Percentiles rank a stretch among this genome's conserved stretches.
Conservation (phyloP, 2,329 filamentous ascomycete species). For the Dothistroma septosporum region DNA sequence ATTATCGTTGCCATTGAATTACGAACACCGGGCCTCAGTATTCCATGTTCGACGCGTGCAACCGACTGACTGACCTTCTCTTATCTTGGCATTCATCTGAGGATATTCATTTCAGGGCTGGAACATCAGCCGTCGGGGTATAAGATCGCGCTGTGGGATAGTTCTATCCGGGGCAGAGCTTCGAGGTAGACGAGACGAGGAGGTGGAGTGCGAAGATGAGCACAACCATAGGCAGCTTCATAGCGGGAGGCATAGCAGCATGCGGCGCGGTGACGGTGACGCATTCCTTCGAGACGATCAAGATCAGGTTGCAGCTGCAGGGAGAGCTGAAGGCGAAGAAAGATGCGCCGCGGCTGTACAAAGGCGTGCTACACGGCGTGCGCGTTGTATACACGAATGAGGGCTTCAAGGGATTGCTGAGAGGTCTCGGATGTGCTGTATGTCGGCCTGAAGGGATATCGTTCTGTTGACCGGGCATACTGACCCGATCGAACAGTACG, state of each 20-base stretch:
- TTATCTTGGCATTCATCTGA: neutral
- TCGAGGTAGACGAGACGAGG: neutral
- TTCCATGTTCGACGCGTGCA: neutral
- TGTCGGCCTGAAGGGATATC: constrained; percentile 15
- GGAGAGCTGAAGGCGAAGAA: constrained; percentile 87
- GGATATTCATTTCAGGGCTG: neutral
- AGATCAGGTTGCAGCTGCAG: constrained; percentile 95
- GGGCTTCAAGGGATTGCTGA: constrained; percentile 77
- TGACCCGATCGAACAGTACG: constrained; percentile 53
- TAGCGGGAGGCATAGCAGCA: constrained; percentile 92
- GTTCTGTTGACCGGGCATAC: neutral
- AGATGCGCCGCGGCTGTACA: constrained; percentile 82
- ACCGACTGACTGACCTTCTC: neutral
- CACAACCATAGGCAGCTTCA: constrained; percentile 65
- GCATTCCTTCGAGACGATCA: constrained; percentile 97
- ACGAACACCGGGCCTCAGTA: no score
- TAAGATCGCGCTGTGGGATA: no score
- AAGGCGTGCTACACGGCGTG: constrained; percentile 85
- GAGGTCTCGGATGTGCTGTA: constrained; percentile 80
- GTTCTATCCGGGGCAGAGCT: neutral
- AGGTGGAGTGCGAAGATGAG: constrained; percentile 36
- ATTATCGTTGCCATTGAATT: no score
- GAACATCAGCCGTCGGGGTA: neutral
- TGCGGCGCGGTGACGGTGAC: constrained; percentile 97
- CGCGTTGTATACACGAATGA: constrained; percentile 88